A percentile compares a stretch with the other conserved stretches of the same genome.
Evolutionary conservation across 495 filamentous ascomycete species (phyloP).

Genomic region (Neurospora sublineolata): DNA sequence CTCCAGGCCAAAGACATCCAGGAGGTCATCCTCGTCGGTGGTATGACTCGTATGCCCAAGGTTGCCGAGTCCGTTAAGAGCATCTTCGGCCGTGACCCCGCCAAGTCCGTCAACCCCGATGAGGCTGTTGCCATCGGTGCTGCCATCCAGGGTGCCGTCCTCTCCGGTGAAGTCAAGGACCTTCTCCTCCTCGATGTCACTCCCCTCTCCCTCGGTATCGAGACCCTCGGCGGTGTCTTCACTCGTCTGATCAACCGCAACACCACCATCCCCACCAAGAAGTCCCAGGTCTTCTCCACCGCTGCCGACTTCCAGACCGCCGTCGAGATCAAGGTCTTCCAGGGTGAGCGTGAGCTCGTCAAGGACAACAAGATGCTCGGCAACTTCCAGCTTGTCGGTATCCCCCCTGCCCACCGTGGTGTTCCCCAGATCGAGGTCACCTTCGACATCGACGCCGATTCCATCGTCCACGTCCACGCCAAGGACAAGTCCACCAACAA

Average conservation of each 20-base stretch:
- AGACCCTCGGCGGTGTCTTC: conserved; percentile 98
- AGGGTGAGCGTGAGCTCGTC: conserved; percentile 99
- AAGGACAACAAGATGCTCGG: conserved; percentile 98
- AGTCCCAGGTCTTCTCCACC: conserved; percentile 97
- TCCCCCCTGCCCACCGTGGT: conserved; percentile 94
- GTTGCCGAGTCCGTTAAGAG: conserved; percentile 93
- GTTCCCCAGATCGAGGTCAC: conserved; percentile 97
- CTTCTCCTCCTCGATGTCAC: conserved; percentile 94
- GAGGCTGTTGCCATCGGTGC: conserved; percentile 98
- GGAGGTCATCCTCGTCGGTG: conserved; percentile 97
- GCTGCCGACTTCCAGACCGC: conserved; percentile 98
- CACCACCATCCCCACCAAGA: conserved; percentile 99
- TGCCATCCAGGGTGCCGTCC: conserved; percentile 93
- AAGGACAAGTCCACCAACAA: conserved; percentile 99
- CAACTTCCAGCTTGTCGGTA: conserved; percentile 99
- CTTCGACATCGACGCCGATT: conserved; percentile 98
- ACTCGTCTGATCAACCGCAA: conserved; percentile 99
- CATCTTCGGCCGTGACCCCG: conserved; percentile 95
- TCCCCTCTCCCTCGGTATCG: conserved; percentile 95
- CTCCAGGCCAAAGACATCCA: conserved; percentile 93
- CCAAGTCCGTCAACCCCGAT: conserved; percentile 98
- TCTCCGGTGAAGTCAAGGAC: conserved; percentile 93
- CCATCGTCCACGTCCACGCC: conserved; percentile 96
- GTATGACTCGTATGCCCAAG: conserved; percentile 99
- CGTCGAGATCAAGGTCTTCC: conserved; percentile 99